A percentile compares a stretch with the other conserved stretches of the same genome.
These are phyloP conservation scores for Fusarium sp. DNA, from an alignment of 2,329 filamentous ascomycete species.

Conservation along the genomic window DNA sequence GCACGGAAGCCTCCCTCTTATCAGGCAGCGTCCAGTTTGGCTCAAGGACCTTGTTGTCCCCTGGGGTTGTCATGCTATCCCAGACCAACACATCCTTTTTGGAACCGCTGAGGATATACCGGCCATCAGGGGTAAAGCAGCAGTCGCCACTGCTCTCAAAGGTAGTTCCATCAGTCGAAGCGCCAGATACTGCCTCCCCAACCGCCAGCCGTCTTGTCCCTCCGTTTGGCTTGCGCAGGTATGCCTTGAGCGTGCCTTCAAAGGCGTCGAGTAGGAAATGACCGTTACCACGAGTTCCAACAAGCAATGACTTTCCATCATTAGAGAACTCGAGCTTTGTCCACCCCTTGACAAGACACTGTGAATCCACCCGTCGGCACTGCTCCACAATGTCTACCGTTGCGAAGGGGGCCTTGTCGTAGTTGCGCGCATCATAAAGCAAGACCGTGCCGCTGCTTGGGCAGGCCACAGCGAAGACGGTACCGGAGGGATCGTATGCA, in stretches of 20 bases:
- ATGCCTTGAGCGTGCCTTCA: slow-evolving; percentile 78
- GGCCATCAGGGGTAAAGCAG: slow-evolving; percentile 87
- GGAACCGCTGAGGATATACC: slow-evolving; percentile 84
- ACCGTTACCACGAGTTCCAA: slow-evolving; percentile 82
- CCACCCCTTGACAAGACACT: slow-evolving; percentile 75
- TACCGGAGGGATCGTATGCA: slow-evolving; percentile 90
- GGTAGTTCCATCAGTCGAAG: slow-evolving; percentile 49
- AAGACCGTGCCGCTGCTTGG: slow-evolving; percentile 80
- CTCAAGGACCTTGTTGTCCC: slow-evolving; percentile 65
- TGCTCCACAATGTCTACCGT: slow-evolving; percentile 79
- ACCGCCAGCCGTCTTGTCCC: slow-evolving; percentile 61
- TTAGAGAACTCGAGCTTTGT: slow-evolving; percentile 95
- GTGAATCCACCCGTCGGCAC: slow-evolving; percentile 57
- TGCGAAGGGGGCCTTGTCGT: slow-evolving; percentile 87
- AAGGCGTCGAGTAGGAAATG: slow-evolving; percentile 97
- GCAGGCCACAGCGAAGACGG: slow-evolving; percentile 88
- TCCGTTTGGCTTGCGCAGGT: slow-evolving; percentile 67
- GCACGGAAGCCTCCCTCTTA: slow-evolving; percentile 72
- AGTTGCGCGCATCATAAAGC: slow-evolving; percentile 93
- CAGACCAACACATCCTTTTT: slow-evolving; percentile 81
- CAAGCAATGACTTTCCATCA: slow-evolving; percentile 84
- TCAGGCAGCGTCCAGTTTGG: slow-evolving; percentile 71
- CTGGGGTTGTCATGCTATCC: slow-evolving; percentile 72
- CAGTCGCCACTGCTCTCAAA: slow-evolving; percentile 75
- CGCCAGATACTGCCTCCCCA: slow-evolving; percentile 56